Conservation (phyloP, 306 rosid species). For the Malus domestica region DNA sequence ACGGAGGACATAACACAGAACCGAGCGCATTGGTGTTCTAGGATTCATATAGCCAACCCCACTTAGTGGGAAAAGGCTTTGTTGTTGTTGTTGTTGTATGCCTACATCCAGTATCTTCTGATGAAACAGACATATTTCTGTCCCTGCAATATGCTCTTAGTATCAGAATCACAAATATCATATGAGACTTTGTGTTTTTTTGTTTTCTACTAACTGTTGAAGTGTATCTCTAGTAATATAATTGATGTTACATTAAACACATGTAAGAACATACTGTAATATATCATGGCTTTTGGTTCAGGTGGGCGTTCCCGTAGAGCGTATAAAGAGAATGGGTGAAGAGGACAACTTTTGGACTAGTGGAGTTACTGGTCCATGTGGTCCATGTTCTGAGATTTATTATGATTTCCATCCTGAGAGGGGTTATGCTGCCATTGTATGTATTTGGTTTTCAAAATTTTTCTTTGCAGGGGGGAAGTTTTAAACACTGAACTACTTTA, state of each 20-base stretch:
- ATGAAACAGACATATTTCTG: background rate
- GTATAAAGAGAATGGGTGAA: constrained; percentile 81
- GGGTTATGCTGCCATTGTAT: constrained; percentile 56
- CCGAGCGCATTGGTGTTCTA: too few relatives aligned
- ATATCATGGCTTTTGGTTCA: constrained; percentile 27
- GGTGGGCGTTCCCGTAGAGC: constrained; percentile 79
- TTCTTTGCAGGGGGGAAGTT: background rate
- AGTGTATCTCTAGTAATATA: background rate
- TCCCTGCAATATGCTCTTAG: background rate
- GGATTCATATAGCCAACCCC: too few relatives aligned
- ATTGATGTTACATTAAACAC: background rate
- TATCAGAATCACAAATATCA: background rate
- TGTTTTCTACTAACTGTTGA: background rate
- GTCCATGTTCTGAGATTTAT: constrained; percentile 95
- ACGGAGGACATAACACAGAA: too few relatives aligned
- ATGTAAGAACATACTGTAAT: background rate
- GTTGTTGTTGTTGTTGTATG: background rate
- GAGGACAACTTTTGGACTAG: constrained; percentile 96
- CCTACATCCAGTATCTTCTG: background rate
- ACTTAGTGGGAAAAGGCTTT: too few relatives aligned
- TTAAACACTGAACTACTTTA: constrained; percentile 15
- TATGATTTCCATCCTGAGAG: constrained; percentile 86
- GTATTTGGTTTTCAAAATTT: constrained; percentile 7
- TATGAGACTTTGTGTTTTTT: background rate
- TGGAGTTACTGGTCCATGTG: constrained; percentile 92